Conservation (phyloP, 2,329 filamentous ascomycete species). For the Metarhizium brunneum region DNA sequence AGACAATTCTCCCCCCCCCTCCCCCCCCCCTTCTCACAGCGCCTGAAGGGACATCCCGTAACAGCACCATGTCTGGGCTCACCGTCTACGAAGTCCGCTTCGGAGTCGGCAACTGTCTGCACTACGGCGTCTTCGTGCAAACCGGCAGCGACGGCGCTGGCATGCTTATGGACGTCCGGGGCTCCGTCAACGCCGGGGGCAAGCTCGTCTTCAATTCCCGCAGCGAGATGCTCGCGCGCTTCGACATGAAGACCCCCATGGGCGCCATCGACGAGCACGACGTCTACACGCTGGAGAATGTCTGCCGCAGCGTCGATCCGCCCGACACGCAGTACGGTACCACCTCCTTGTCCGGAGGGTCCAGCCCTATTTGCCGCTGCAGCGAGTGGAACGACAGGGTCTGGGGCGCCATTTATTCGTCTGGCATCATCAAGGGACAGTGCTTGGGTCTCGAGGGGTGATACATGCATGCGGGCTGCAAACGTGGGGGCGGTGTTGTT, state of each 20-base stretch:
- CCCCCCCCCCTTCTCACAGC: background rate
- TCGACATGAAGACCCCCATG: background rate
- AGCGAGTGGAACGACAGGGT: slow-evolving; percentile 2
- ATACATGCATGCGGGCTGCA: no score
- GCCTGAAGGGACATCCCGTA: background rate
- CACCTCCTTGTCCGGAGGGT: background rate
- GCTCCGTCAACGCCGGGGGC: slow-evolving; percentile 4
- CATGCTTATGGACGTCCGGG: slow-evolving; percentile 4
- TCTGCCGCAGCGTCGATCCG: slow-evolving; percentile 1
- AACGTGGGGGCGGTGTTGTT: no score
- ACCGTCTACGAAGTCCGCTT: background rate
- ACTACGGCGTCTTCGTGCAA: slow-evolving; percentile 4
- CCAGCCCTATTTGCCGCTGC: slow-evolving; percentile 5
- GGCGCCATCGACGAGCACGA: slow-evolving; percentile 1
- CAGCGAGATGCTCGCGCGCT: slow-evolving; percentile 2
- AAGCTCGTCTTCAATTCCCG: slow-evolving; percentile 1
- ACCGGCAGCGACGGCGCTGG: slow-evolving; percentile 4
- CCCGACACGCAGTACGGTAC: slow-evolving; percentile 2
- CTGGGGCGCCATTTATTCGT: slow-evolving; percentile 1
- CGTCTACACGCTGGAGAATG: background rate
- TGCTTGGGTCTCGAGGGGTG: slow-evolving; percentile 47
- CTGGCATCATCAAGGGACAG: slow-evolving; percentile 33
- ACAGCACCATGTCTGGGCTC: background rate
- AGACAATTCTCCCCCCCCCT: no score
- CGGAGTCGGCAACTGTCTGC: background rate